Evolutionary conservation across 345 rosid genomes (phyloP).

Genomic region (Salix koriyanagi): DNA sequence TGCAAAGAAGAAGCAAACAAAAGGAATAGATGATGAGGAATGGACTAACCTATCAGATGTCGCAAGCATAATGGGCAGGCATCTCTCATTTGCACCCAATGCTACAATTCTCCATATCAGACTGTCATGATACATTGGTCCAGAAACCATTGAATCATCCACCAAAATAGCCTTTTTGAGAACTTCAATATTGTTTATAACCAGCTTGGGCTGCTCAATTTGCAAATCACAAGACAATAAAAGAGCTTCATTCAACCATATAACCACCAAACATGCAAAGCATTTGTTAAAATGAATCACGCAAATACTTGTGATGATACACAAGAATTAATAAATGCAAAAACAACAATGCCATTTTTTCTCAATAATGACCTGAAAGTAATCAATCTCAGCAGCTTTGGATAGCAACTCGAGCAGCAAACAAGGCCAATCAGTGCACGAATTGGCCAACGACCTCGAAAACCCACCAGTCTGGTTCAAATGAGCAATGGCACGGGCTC

Average conservation of each 20-base stretch:
- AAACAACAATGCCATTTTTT: background rate
- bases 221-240: constrained; percentile 10
- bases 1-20: background rate
- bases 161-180: constrained; percentile 61
- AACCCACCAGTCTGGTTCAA: constrained; percentile 66
- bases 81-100: constrained; percentile 73
- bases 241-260: background rate
- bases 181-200: constrained; percentile 87
- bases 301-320: background rate
- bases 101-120: constrained; percentile 86
- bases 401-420: constrained; percentile 87
- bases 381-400: constrained; percentile 80
- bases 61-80: constrained; percentile 71
- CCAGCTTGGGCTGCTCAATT: constrained; percentile 85
- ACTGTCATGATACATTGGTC: constrained; percentile 84
- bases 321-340: background rate
- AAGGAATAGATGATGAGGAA: constrained; percentile 4
- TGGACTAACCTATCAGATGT: constrained; percentile 77
- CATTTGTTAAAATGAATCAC: background rate
- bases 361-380: constrained; percentile 61
- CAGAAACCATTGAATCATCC: constrained; percentile 56
- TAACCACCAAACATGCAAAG: background rate
- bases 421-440: constrained; percentile 88
- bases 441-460: constrained; percentile 79
- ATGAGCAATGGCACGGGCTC: constrained; percentile 74